Percentiles rank a stretch among this genome's conserved stretches.
Evolutionary conservation across 1,284 basidiomycete genomes (phyloP).

Genomic region (Irpex sp.): DNA sequence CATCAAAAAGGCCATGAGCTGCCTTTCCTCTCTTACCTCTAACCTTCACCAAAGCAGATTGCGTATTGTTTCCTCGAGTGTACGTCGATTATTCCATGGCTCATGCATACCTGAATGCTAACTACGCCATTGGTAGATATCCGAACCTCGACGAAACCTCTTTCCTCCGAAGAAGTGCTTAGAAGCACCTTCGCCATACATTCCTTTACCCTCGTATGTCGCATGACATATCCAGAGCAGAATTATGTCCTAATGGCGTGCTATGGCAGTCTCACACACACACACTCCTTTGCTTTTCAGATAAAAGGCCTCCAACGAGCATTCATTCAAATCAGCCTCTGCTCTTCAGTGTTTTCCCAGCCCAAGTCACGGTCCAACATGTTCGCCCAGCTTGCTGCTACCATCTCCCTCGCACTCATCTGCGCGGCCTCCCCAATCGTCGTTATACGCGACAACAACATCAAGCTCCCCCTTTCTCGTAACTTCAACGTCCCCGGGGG

Average conservation of each 20-base stretch:
- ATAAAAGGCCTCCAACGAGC: not conserved
- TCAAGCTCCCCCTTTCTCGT: constrained; percentile 22
- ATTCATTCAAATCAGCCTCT: not conserved
- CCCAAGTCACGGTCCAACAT: not conserved
- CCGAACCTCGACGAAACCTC: not conserved
- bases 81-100: not conserved
- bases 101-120: not conserved
- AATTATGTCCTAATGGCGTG: not conserved
- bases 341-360: not conserved
- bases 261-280: not conserved
- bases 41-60: not conserved
- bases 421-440: constrained; percentile 15
- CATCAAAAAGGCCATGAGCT: not conserved
- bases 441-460: constrained; percentile 17
- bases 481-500: constrained; percentile 21
- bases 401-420: not conserved
- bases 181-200: not conserved
- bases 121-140: not conserved
- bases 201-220: not conserved
- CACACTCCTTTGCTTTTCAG: not conserved
- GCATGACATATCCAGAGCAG: not conserved
- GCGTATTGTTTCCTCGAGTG: not conserved
- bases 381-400: not conserved
- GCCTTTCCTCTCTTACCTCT: not conserved
- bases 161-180: not conserved